Base-by-base conservation (phyloP, 176 grass and related monocot genomes). In the Echinochloa phyllopogon region DNA sequence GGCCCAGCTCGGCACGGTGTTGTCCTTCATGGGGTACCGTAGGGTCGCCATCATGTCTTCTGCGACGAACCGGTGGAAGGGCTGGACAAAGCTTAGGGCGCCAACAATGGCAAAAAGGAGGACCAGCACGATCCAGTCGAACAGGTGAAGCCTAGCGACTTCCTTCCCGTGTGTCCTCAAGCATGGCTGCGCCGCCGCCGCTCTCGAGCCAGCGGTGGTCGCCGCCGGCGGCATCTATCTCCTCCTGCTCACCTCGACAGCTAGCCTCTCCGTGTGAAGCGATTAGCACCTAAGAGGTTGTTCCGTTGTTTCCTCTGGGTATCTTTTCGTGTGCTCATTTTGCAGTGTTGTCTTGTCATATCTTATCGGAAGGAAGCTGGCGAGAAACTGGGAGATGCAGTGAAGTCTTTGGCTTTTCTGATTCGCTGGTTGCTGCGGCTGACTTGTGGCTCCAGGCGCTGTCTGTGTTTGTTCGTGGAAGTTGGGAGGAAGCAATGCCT, bases 51-150 rank as follows among this genome's bases (percentile, higher is more conserved):
- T 72, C 69, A 72, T 72, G 69, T 49, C 69, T 0, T 49, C 23
- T 0, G 69, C 69, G 23, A 72, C 69, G 69, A 72, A 72, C 18
- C 69, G 69, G 69, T 49, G 69, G 69, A 72, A 72, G 23, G 69
- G 69, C 43, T 50, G 43, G 6, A 72, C 0, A 13, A 4, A 16
- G 13, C 23, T 24, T n/a, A 72, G 69, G 43, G 49, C 42, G 43
- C 2, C 69, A 23, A 27, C 48, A 42, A 29, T 72, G 69, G 69
- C 43, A 14, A 72, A 11, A 1, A 72, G 43, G 0, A 72, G 69
- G 43, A 72, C 23, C 13, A 49, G 43, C n/a, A 72, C 69, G 13
- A 49, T 0, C 69, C 69, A 72, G 69, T 72, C 69, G 23, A 49
- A 4, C 13, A 48, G 69, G 23, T 72, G 69, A 42, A 72, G 12